Evolutionary conservation across 1,284 basidiomycete genomes (phyloP).

Genomic region (Pseudozyma tsukubaensis): DNA sequence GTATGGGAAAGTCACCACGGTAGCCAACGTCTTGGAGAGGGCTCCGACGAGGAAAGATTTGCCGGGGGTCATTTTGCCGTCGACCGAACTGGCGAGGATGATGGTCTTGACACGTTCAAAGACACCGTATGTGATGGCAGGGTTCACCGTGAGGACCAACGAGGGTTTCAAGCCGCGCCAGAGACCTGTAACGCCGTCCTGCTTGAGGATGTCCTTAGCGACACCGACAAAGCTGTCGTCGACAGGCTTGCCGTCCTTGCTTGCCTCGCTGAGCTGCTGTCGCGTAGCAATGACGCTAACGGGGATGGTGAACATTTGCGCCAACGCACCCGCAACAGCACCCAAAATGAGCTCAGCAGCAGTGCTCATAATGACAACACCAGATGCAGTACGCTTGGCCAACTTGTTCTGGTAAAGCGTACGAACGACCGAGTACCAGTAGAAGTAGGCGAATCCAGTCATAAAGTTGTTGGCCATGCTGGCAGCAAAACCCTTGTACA

Average conservation of each 20-base stretch:
- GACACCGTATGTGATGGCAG: constrained; percentile 96
- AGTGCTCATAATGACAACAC: constrained; percentile 53
- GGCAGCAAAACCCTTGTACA: constrained; percentile 94
- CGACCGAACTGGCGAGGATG: constrained; percentile 71
- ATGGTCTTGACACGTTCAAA: constrained; percentile 85
- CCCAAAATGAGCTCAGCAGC: constrained; percentile 78
- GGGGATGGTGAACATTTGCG: constrained; percentile 98
- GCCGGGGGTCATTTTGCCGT: constrained; percentile 80
- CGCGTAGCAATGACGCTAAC: constrained; percentile 97
- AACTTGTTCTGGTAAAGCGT: constrained; percentile 74
- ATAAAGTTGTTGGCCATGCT: constrained; percentile 98
- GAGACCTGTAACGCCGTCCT: constrained; percentile 89
- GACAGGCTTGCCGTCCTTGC: constrained; percentile 67
- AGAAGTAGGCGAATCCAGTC: constrained; percentile 98
- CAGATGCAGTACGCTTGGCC: constrained; percentile 40
- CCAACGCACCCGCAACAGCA: constrained; percentile 90
- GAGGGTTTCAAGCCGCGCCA: constrained; percentile 95
- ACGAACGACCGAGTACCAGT: constrained; percentile 94
- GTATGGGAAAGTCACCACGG: constrained; percentile 71
- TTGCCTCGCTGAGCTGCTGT: constrained; percentile 76
- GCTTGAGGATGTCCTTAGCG: constrained; percentile 86
- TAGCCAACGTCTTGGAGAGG: constrained; percentile 93
- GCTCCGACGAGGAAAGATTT: constrained; percentile 90
- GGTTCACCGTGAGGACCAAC: constrained; percentile 90
- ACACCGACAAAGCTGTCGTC: constrained; percentile 77